These are phyloP conservation scores for Inga laurina DNA, from an alignment of 306 rosid genomes.

Conservation along the genomic window DNA sequence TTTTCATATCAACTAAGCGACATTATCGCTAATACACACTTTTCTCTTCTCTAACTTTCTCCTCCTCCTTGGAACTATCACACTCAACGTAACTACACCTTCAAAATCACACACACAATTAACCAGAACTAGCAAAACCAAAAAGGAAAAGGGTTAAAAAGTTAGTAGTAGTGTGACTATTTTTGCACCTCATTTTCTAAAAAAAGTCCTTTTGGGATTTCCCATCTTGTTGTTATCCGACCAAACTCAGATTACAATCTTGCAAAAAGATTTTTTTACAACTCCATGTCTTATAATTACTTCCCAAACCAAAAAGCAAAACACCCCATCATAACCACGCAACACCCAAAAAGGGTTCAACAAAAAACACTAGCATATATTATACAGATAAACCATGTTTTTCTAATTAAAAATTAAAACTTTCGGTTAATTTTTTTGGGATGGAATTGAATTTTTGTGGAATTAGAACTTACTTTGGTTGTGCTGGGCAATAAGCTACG, in stretches of 20 bases:
- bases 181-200: conserved; percentile 46
- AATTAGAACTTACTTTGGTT: conserved; percentile 75
- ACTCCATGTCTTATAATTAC: background rate
- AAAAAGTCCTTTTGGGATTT: conserved; percentile 27
- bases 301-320: background rate
- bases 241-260: conserved; percentile 46
- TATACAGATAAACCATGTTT: background rate
- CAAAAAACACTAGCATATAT: background rate
- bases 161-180: conserved; percentile 25
- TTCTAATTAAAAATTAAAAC: too few relatives aligned
- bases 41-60: background rate
- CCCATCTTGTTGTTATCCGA: conserved; percentile 26
- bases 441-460: background rate
- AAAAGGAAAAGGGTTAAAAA: conserved; percentile 11
- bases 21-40: conserved; percentile 58
- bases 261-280: conserved; percentile 27
- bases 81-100: conserved; percentile 31
- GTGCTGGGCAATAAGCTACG: conserved; percentile 92
- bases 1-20: conserved; percentile 74
- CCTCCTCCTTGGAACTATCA: conserved; percentile 71
- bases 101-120: background rate
- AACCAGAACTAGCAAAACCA: conserved; percentile 30
- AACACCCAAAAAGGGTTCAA: background rate
- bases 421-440: background rate
- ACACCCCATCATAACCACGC: background rate